These are phyloP conservation scores for Rhynchosporium graminicola DNA, from an alignment of 2,329 filamentous ascomycete genomes.

Conservation along the genomic window DNA sequence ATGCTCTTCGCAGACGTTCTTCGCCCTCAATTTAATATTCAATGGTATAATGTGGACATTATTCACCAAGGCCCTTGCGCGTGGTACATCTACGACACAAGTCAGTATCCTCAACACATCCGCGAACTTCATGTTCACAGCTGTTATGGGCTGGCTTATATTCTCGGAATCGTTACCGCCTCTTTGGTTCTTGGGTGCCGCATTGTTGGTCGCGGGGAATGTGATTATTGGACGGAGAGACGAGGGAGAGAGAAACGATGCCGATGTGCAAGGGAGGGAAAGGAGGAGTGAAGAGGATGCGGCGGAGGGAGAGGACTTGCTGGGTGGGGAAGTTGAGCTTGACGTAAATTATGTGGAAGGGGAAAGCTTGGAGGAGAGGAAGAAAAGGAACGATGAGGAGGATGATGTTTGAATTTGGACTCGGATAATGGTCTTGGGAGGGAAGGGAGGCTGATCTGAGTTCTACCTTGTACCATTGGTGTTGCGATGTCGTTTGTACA, in stretches of 20 bases:
- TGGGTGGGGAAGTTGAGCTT: conserved; percentile 28
- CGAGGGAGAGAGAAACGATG: conserved; percentile 44
- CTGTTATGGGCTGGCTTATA: conserved; percentile 67
- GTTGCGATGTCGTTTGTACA: neutral
- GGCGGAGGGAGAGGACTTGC: conserved; percentile 33
- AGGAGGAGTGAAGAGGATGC: conserved; percentile 19
- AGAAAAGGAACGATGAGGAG: conserved; percentile 23
- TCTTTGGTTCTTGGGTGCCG: conserved; percentile 76
- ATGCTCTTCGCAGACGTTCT: conserved; percentile 54
- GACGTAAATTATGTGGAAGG: conserved; percentile 32
- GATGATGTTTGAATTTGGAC: neutral
- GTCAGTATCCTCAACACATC: conserved; percentile 83
- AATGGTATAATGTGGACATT: conserved; percentile 71
- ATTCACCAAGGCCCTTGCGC: conserved; percentile 76
- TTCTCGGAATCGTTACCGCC: conserved; percentile 72
- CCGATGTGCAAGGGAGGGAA: conserved; percentile 18
- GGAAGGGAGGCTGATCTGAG: conserved; percentile 7
- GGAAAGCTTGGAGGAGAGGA: conserved; percentile 40
- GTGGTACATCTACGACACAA: conserved; percentile 73
- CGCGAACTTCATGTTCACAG: conserved; percentile 78
- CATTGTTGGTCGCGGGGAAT: conserved; percentile 71
- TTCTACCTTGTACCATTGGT: neutral
- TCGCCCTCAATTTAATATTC: conserved; percentile 56
- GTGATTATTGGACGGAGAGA: conserved; percentile 76
- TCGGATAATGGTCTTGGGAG: neutral